Percentiles rank a stretch among this genome's conserved stretches.
Evolutionary conservation across 2,329 filamentous ascomycete genomes (phyloP).

Genomic region (Parafenestella ontariensis): DNA sequence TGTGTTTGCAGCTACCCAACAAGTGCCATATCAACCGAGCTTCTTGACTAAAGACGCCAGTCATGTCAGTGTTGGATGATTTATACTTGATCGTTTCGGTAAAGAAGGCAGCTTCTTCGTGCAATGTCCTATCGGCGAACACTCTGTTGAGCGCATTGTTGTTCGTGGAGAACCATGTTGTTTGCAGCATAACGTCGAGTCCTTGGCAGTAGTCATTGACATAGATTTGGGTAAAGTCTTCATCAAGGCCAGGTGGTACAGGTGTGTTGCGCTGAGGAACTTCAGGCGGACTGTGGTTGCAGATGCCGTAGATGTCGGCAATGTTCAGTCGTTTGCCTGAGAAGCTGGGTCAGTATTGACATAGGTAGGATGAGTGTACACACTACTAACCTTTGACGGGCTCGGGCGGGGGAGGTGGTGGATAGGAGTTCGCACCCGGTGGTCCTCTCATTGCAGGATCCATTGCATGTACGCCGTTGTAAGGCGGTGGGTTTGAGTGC

Average conservation of each 20-base stretch:
- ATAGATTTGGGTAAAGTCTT: conserved; percentile 43
- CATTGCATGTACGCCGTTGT: conserved; percentile 44
- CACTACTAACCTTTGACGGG: conserved; percentile 40
- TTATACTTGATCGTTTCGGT: conserved; percentile 43
- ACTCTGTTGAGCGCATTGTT: conserved; percentile 59
- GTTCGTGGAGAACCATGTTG: conserved; percentile 75
- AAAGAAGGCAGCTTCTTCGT: conserved; percentile 46
- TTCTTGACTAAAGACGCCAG: conserved; percentile 60
- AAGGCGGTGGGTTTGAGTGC: conserved; percentile 36
- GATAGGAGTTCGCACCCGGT: conserved; percentile 20
- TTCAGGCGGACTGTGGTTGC: conserved; percentile 44
- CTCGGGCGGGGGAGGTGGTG: conserved; percentile 20
- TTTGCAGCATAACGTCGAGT: conserved; percentile 62
- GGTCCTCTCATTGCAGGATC: conserved; percentile 41
- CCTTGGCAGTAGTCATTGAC: conserved; percentile 45
- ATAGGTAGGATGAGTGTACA: background rate
- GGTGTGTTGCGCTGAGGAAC: conserved; percentile 38
- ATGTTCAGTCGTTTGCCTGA: conserved; percentile 47
- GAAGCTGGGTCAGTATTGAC: conserved; percentile 10
- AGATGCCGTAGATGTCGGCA: conserved; percentile 44
- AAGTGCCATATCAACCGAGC: conserved; percentile 67
- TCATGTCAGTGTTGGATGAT: conserved; percentile 37
- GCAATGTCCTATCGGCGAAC: conserved; percentile 55
- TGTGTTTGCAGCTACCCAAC: conserved; percentile 60
- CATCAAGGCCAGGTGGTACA: conserved; percentile 38